These are phyloP conservation scores for Calophaca sinica DNA, from an alignment of 306 rosid species.

Conservation along the genomic window DNA sequence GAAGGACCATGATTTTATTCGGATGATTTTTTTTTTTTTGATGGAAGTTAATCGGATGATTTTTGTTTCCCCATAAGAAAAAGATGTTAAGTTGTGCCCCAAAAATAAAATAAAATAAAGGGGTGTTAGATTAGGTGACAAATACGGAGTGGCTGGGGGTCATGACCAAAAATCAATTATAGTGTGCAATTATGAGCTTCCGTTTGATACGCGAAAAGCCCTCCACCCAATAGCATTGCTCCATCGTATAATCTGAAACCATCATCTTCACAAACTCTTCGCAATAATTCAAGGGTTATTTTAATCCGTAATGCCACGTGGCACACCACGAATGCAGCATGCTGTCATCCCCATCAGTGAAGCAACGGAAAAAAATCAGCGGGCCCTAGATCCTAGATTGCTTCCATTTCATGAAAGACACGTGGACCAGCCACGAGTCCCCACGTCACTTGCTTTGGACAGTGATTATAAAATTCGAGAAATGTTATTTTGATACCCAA, in stretches of 20 bases:
- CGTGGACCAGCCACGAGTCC: not conserved
- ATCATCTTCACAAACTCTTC: constrained; percentile 48
- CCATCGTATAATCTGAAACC: constrained; percentile 44
- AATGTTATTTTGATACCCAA: too few species aligned
- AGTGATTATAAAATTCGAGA: not conserved
- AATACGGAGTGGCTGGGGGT: constrained; percentile 22
- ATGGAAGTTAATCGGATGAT: too few species aligned
- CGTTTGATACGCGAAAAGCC: constrained; percentile 47
- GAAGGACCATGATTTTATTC: too few species aligned
- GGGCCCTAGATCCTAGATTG: not conserved
- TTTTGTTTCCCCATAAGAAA: not conserved
- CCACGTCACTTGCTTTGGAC: not conserved
- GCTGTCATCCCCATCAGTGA: constrained; percentile 42
- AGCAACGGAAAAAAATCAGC: constrained; percentile 24
- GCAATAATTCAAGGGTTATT: constrained; percentile 44
- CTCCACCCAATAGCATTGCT: constrained; percentile 19
- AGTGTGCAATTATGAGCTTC: constrained; percentile 41
- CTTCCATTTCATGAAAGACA: not conserved
- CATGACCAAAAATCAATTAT: constrained; percentile 36
- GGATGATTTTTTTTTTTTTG: not conserved
- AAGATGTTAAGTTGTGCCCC: too few species aligned
- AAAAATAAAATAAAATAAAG: too few species aligned
- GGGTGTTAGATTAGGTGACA: constrained; percentile 31
- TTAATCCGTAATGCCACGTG: not conserved
- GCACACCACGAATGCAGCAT: constrained; percentile 1